These are phyloP conservation scores for Globisporangium splendens DNA, from an alignment of 352 stramenopile species.

Conservation along the genomic window DNA sequence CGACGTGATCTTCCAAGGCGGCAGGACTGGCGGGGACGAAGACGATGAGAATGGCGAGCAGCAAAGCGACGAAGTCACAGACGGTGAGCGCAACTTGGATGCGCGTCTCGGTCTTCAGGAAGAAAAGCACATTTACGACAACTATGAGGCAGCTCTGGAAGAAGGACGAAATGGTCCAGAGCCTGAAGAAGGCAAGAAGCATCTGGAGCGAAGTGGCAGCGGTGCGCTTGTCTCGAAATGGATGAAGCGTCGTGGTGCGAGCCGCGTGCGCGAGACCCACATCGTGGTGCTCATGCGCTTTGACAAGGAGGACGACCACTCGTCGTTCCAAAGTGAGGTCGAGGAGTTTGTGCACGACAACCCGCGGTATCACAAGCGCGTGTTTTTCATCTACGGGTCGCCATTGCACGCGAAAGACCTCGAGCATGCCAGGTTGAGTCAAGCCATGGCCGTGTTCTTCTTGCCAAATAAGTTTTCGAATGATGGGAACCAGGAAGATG, in stretches of 20 bases:
- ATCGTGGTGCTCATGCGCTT: slow-evolving; percentile 82
- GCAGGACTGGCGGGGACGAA: slow-evolving; percentile 14
- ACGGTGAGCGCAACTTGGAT: too few relatives aligned
- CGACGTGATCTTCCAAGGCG: slow-evolving; percentile 33
- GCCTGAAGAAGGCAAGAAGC: not conserved
- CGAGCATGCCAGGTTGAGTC: slow-evolving; percentile 49
- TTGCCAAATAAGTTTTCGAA: slow-evolving; percentile 81
- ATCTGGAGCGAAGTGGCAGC: not conserved
- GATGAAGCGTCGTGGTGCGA: slow-evolving; percentile 41
- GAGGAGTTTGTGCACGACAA: slow-evolving; percentile 70
- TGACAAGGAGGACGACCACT: slow-evolving; percentile 39
- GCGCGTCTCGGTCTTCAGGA: not conserved
- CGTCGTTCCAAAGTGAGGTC: slow-evolving; percentile 59
- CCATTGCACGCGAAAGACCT: slow-evolving; percentile 54
- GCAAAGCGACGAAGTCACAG: too few relatives aligned
- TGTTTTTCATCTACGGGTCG: slow-evolving; percentile 78
- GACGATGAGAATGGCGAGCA: slow-evolving; percentile 6
- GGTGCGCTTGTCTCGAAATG: slow-evolving; percentile 29
- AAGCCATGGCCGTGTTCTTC: slow-evolving; percentile 81
- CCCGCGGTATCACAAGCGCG: slow-evolving; percentile 67
- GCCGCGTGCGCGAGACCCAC: slow-evolving; percentile 67
- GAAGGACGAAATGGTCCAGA: slow-evolving; percentile 6
- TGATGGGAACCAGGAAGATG: slow-evolving; percentile 78
- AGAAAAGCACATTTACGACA: not conserved
- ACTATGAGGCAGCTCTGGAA: slow-evolving; percentile 7